These are phyloP conservation scores for Haplosporangium sp. DNA, from an alignment of 371 early-diverging fungal species.

Conservation along the genomic window DNA sequence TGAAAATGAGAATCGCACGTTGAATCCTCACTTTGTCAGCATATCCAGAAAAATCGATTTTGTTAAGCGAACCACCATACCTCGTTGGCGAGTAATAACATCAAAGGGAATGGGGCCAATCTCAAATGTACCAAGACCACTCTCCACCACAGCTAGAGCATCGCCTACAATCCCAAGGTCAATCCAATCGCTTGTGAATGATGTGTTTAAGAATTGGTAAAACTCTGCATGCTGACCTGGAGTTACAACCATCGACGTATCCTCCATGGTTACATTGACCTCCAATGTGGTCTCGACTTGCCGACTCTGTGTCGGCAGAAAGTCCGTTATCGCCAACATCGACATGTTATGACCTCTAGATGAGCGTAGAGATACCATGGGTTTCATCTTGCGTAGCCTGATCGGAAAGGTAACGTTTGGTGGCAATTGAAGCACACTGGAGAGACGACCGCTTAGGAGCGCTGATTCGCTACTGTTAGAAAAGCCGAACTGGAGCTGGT, in stretches of 20 bases:
- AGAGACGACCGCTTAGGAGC: slow-evolving; percentile 22
- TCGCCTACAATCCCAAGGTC: slow-evolving; percentile 40
- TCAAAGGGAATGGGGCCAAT: slow-evolving; percentile 49
- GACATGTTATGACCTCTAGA: slow-evolving; percentile 30
- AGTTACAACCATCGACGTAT: slow-evolving; percentile 12
- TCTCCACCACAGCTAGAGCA: slow-evolving; percentile 38
- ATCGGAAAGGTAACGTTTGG: slow-evolving; percentile 53
- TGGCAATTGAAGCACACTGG: slow-evolving; percentile 40
- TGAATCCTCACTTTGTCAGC: neutral
- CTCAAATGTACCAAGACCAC: slow-evolving; percentile 49
- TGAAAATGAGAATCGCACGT: neutral
- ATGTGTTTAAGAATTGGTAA: slow-evolving; percentile 36
- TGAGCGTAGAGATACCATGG: slow-evolving; percentile 19
- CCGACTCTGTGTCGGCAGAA: slow-evolving; percentile 31
- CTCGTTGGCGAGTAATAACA: slow-evolving; percentile 34
- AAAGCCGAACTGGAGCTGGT: slow-evolving; percentile 37
- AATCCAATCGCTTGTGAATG: slow-evolving; percentile 42
- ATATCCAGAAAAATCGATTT: neutral
- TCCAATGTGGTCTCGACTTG: slow-evolving; percentile 32
- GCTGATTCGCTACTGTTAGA: slow-evolving; percentile 23
- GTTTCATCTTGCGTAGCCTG: slow-evolving; percentile 42
- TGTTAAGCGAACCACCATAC: slow-evolving; percentile 14
- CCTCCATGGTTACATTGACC: slow-evolving; percentile 19
- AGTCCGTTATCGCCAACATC: slow-evolving; percentile 16
- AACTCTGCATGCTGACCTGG: slow-evolving; percentile 21